Base-by-base conservation (phyloP, 78 protist genomes). In the Guillardia theta region DNA sequence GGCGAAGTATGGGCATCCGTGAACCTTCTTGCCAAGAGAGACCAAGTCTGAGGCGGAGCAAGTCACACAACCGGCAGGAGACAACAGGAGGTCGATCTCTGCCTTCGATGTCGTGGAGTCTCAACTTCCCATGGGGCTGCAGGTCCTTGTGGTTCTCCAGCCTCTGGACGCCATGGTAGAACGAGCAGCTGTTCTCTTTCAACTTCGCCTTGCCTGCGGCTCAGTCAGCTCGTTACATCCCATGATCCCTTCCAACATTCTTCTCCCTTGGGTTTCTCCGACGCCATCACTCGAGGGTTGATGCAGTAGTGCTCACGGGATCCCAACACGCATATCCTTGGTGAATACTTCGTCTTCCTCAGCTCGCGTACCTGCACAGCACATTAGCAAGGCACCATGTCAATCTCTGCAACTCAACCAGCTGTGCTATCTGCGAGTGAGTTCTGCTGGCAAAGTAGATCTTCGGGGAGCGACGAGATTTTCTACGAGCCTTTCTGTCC, bases 231-330 rank as follows among this genome's bases (percentile, higher is more conserved):
- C n/a, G n/a, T n/a, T n/a, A n/a, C n/a, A n/a, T n/a, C n/a, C n/a
- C n/a, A n/a, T n/a, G n/a, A n/a, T n/a, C n/a, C n/a, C 48, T 30
- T 24, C 88, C 83, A 64, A 88, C 94, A 93, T 36, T 62, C 96
- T n/a, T 80, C 83, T 48, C 46, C 78, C 46, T 88, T 83, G 45
- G 33, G 5, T 6, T 88, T 88, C 41, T 3, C 37, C 0, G 78
- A 30, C 41, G 64, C 44, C 30, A 48, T 9, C 9, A 94, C 93
- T 15, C 62, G 37, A 10, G 36, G 77, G 47, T 95, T 58, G 76
- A 96, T 44, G 94, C 97, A 96, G 21, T 62, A 83, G 10, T 94
- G 97, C 44, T 96, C 93, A 10, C 96, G 94, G 77, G 87, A n/a
- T 46, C 92, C 95, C 18, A 94, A 77, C 0, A 96, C 27, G 21